Base-by-base conservation (phyloP, 2,329 filamentous ascomycete genomes). In the Aspergillus brasiliensis region DNA sequence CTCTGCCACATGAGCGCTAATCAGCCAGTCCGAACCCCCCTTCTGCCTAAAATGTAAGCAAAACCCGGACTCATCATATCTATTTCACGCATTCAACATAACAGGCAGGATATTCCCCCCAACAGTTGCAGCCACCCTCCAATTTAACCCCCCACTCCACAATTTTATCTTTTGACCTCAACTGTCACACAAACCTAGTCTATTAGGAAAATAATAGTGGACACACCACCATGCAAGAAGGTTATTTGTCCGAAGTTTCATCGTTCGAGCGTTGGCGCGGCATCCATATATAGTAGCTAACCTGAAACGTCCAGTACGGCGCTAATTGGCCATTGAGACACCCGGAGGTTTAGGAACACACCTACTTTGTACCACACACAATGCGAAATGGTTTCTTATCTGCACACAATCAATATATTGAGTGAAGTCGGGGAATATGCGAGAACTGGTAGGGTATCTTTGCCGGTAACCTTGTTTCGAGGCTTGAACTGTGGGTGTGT, bases 281-380 rank as follows among this genome's bases (percentile, higher is more conserved):
- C 51, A 23, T n/a, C 34, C 51, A 52, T 52, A 42, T 52, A 52
- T 52, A 52, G 51, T 52, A 52, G 51, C 34, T 19, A 34, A 52
- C 31, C 19, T 52, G 51, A 52, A 52, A 52, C 51, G 19, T 19
- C 51, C 51, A 38, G 3, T 10, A 15, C 6, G 40, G 34, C 21
- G 31, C 51, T 34, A 38, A 17, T 31, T 27, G 51, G 17, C 15
- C 19, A 15, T 38, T 23, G 11, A 19, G 8, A 34, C 31, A 51
- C 28, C 49, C 34, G 49, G 13, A 5, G 31, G 31, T 34, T 34
- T 13, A 11, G 11, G 31, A 34, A 13, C 19, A 13, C 27, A n/a
- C 8, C 5, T 2, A 44, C 13, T 5, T 15, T 40, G 17, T 42
- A 42, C 38, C n/a, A 42, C 38, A 17, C n/a, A 19, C 40, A 15